phyloP scores from a whole-genome alignment of 148 eudicot genomes.

The Rhododendron mucronatum region DNA sequence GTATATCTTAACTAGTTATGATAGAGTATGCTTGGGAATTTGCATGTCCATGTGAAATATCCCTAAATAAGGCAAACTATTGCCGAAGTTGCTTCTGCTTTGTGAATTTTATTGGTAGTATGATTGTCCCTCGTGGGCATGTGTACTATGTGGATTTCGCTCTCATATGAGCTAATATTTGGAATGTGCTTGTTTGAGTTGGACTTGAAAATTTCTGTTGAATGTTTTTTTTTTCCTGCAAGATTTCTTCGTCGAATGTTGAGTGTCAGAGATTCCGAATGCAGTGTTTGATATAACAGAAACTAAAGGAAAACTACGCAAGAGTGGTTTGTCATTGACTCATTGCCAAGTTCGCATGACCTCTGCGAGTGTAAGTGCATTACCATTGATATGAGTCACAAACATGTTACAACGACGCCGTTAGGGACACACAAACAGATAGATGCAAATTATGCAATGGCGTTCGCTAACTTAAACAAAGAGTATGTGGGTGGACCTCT shows the following conservation, averaged over 20 bases:
- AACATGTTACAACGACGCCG: too few species aligned
- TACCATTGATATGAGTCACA: too few species aligned
- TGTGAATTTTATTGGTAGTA: neutral
- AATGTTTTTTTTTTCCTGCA: neutral
- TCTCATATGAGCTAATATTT: constrained; percentile 8
- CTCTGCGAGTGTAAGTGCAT: too few species aligned
- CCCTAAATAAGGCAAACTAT: constrained; percentile 16
- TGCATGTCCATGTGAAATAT: constrained; percentile 10
- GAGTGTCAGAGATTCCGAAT: neutral
- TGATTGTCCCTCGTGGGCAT: constrained; percentile 1
- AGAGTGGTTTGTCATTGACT: too few species aligned
- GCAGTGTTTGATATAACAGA: neutral
- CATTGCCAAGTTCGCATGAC: neutral
- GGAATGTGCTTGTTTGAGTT: neutral
- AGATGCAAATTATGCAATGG: too few species aligned
- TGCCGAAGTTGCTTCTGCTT: neutral
- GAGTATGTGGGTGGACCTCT: too few species aligned
- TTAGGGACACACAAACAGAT: neutral
- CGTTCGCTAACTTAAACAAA: too few species aligned
- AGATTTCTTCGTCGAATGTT: neutral
- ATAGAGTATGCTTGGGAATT: neutral
- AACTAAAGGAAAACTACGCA: too few species aligned
- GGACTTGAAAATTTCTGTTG: neutral
- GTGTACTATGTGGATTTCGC: constrained; percentile 6
- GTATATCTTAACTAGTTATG: neutral